Conservation (phyloP, 768 basidiomycete genomes). For the Tylopilus felleus region DNA sequence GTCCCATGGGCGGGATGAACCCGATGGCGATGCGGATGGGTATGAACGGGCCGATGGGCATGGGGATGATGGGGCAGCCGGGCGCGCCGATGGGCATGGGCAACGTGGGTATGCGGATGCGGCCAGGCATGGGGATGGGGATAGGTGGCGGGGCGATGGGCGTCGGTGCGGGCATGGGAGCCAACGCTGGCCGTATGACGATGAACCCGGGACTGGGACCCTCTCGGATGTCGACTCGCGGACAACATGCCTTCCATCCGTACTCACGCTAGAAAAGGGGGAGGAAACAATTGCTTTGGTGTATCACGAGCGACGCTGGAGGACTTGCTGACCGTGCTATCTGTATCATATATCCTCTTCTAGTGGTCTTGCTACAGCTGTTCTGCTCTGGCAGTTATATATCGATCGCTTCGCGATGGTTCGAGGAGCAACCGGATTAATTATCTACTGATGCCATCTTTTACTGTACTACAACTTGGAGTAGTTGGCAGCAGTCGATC, state of each 20-base stretch:
- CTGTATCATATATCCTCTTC: conserved; percentile 31
- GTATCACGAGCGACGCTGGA: neutral
- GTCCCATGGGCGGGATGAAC: conserved; percentile 24
- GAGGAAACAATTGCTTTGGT: neutral
- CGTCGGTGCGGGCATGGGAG: conserved; percentile 27
- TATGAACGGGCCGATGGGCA: conserved; percentile 35
- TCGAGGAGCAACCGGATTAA: neutral
- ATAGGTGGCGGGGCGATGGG: conserved; percentile 41
- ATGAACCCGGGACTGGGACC: conserved; percentile 46
- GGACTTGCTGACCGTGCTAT: conserved; percentile 6
- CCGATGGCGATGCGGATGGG: conserved; percentile 38
- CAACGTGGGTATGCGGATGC: conserved; percentile 35
- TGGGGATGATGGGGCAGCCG: conserved; percentile 34
- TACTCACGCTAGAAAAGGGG: conserved; percentile 45
- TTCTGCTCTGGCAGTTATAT: conserved; percentile 17
- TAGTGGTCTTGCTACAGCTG: conserved; percentile 13
- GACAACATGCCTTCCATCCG: conserved; percentile 64
- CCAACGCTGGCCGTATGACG: conserved; percentile 39
- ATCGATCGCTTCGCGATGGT: conserved; percentile 4
- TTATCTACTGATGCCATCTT: neutral
- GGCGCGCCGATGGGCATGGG: conserved; percentile 19
- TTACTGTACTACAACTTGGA: conserved; percentile 7
- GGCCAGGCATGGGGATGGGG: conserved; percentile 38
- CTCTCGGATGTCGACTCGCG: conserved; percentile 45
- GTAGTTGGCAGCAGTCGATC: neutral